Evolutionary conservation across 768 basidiomycete species (phyloP).

Genomic region (Austroboletus festivus): DNA sequence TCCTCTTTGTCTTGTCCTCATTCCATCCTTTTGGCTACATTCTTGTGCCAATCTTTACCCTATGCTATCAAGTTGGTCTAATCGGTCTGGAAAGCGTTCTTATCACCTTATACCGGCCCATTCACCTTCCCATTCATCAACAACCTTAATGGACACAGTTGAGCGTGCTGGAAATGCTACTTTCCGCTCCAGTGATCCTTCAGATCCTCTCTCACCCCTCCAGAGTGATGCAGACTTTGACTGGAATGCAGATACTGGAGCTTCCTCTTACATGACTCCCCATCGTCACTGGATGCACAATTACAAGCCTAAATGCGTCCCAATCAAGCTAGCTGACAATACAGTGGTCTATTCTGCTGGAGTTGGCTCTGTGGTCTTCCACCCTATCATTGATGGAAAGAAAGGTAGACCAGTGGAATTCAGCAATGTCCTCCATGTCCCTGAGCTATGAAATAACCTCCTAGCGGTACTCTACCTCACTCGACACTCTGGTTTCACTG

Average conservation of each 20-base stretch:
- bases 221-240: neutral
- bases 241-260: neutral
- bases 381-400: constrained; percentile 6
- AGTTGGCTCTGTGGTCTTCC: constrained; percentile 3
- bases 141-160: too few species aligned
- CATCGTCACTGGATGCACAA: neutral
- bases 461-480: constrained; percentile 17
- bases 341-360: neutral
- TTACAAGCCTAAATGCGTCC: neutral
- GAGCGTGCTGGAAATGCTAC: too few species aligned
- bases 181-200: neutral
- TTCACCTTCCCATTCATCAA: too few species aligned
- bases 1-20: too few species aligned
- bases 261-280: neutral
- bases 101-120: too few species aligned
- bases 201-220: neutral
- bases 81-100: too few species aligned
- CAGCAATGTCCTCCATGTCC: constrained; percentile 19
- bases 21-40: too few species aligned
- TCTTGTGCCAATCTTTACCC: too few species aligned
- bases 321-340: neutral
- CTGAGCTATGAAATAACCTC: constrained; percentile 11
- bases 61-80: too few species aligned
- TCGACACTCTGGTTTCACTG: too few species aligned
- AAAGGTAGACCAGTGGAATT: constrained; percentile 9